Evolutionary conservation across 1,284 basidiomycete species (phyloP).

Genomic region (Cystobasidiaceae sp.): DNA sequence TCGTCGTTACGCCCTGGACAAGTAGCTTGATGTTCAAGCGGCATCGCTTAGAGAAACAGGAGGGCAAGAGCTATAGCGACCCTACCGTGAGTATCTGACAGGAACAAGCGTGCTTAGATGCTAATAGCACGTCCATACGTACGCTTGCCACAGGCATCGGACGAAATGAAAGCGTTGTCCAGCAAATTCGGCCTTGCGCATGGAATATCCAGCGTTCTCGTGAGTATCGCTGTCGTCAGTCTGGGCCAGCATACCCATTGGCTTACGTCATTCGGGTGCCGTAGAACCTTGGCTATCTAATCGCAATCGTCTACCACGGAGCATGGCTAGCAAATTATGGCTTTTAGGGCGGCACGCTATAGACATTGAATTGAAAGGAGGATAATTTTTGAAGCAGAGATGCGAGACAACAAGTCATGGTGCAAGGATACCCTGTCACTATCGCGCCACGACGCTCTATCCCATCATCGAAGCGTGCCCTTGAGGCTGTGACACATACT

Average conservation of each 20-base stretch:
- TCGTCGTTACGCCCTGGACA: slow-evolving; percentile 36
- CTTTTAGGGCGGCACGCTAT: not conserved
- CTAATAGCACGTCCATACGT: not conserved
- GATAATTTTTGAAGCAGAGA: not conserved
- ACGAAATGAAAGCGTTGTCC: slow-evolving; percentile 36
- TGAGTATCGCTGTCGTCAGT: not conserved
- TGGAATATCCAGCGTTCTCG: slow-evolving; percentile 35
- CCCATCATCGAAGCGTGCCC: not conserved
- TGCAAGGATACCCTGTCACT: not conserved
- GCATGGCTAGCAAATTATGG: not conserved
- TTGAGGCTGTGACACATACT: not conserved
- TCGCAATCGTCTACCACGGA: slow-evolving; percentile 7
- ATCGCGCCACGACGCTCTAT: not conserved
- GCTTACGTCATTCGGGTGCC: not conserved
- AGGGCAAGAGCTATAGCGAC: slow-evolving; percentile 39
- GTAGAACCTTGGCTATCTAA: slow-evolving; percentile 25
- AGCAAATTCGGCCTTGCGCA: slow-evolving; percentile 36
- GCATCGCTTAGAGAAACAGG: slow-evolving; percentile 36
- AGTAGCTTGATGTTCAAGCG: slow-evolving; percentile 38
- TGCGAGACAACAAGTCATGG: not conserved
- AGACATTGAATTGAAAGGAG: not conserved
- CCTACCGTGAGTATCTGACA: slow-evolving; percentile 35
- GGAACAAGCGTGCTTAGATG: not conserved
- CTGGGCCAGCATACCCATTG: not conserved
- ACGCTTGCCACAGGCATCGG: slow-evolving; percentile 17